Conservation (phyloP, 2,329 filamentous ascomycete species). For the Fusarium cicatricum region DNA sequence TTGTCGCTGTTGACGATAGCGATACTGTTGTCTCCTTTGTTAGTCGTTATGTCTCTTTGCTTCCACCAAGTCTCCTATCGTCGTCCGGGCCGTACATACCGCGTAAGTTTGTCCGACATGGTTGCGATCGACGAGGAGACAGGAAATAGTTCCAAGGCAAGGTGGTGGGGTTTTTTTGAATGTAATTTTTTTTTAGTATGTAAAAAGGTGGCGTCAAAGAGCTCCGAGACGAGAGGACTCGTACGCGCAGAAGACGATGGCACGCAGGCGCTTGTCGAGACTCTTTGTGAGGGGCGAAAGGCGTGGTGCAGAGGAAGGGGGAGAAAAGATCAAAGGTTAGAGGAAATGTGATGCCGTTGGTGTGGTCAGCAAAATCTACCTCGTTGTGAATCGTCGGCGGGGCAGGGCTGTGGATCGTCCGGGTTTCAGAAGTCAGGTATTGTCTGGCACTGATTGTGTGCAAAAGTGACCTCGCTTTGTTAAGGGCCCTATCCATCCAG, state of each 20-base stretch:
- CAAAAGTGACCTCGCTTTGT: slow-evolving; percentile 38
- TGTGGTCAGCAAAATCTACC: slow-evolving; percentile 48
- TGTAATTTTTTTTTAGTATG: slow-evolving; percentile 24
- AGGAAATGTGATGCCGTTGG: slow-evolving; percentile 25
- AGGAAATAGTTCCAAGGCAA: slow-evolving; percentile 14
- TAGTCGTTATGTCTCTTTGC: slow-evolving; percentile 28
- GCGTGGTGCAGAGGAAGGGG: slow-evolving; percentile 13
- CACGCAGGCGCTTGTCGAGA: slow-evolving; percentile 36
- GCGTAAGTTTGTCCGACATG: slow-evolving; percentile 95
- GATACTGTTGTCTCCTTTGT: slow-evolving; percentile 69
- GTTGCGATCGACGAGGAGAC: slow-evolving; percentile 45
- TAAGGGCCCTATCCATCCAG: not conserved
- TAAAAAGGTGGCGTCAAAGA: slow-evolving; percentile 9
- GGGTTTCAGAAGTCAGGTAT: not conserved
- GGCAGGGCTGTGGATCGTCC: slow-evolving; percentile 37
- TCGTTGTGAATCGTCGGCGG: slow-evolving; percentile 50
- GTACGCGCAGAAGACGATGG: slow-evolving; percentile 30
- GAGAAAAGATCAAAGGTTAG: slow-evolving; percentile 22
- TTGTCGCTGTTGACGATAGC: slow-evolving; percentile 99
- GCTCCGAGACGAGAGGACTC: slow-evolving; percentile 20
- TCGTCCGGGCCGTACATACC: slow-evolving; percentile 65
- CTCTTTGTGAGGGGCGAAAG: slow-evolving; percentile 27
- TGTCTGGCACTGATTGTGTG: slow-evolving; percentile 7
- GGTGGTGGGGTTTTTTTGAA: slow-evolving; percentile 28
- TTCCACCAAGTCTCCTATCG: not conserved